Percentiles rank a stretch among this genome's conserved stretches.
Conservation (phyloP, 2,329 filamentous ascomycete genomes). For the Paecilomyces sp. region DNA sequence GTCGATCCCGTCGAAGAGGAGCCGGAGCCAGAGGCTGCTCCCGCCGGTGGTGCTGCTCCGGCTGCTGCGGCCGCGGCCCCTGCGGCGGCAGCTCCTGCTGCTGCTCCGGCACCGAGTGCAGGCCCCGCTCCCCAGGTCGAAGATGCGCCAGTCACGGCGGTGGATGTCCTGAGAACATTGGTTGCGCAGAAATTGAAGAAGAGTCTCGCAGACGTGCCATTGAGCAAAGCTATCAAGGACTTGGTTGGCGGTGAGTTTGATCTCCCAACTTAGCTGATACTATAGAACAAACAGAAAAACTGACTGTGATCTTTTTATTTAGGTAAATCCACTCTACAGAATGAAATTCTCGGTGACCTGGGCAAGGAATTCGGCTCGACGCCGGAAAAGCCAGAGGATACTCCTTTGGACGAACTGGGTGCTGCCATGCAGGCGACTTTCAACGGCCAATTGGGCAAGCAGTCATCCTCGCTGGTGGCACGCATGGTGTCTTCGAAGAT, state of each 20-base stretch:
- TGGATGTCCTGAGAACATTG: conserved; percentile 81
- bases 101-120: conserved; percentile 55
- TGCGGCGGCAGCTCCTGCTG: conserved; percentile 44
- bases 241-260: conserved; percentile 77
- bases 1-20: conserved; percentile 93
- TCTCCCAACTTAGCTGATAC: not conserved
- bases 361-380: conserved; percentile 98
- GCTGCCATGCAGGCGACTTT: conserved; percentile 97
- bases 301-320: conserved; percentile 7
- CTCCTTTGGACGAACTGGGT: conserved; percentile 88
- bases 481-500: conserved; percentile 97
- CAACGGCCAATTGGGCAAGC: conserved; percentile 95
- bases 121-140: conserved; percentile 82
- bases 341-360: conserved; percentile 94
- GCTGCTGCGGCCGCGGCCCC: conserved; percentile 30
- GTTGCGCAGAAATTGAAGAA: conserved; percentile 99
- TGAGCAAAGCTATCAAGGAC: conserved; percentile 97
- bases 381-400: conserved; percentile 97
- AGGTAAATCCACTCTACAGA: conserved; percentile 98
- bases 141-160: conserved; percentile 78
- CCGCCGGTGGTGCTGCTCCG: conserved; percentile 31
- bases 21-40: conserved; percentile 48
- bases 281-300: not conserved
- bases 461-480: conserved; percentile 86
- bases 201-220: conserved; percentile 73